phyloP scores from a whole-genome alignment of 2,329 filamentous ascomycete genomes.

The Neonectria faginata region DNA sequence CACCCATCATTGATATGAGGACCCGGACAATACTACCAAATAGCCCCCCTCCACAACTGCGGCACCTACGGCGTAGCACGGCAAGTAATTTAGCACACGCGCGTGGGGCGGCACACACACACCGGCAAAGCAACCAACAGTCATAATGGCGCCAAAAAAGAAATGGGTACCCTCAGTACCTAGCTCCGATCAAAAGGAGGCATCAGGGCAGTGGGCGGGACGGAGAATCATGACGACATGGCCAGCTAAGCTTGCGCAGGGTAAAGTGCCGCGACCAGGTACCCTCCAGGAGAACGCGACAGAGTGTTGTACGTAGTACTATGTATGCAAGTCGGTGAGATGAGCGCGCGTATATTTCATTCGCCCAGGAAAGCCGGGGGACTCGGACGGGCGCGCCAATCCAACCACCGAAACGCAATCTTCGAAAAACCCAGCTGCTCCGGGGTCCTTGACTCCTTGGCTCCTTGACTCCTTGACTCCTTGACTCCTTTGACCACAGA shows the following conservation, averaged over 20 bases:
- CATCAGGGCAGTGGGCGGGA: no score
- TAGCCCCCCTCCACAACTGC: background rate
- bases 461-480: no score
- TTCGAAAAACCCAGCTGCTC: background rate
- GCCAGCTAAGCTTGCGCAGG: constrained; percentile 5
- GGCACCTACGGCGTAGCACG: no score
- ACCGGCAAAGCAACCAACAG: background rate
- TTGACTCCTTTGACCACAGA: background rate
- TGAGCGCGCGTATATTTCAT: constrained; percentile 9
- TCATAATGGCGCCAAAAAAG: background rate
- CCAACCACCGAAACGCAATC: constrained; percentile 2
- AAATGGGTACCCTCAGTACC: background rate
- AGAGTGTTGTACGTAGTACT: no score
- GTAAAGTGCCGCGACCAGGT: constrained; percentile 14
- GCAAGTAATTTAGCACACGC: background rate
- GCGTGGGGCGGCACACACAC: background rate
- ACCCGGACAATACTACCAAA: background rate
- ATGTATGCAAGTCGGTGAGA: background rate
- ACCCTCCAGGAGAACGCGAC: no score
- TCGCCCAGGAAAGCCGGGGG: background rate
- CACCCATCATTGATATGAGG: background rate
- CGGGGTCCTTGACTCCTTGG: background rate
- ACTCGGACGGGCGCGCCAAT: background rate
- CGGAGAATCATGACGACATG: constrained; percentile 23
- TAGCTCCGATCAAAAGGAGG: constrained; percentile 3